Evolutionary conservation across 345 rosid species (phyloP), one percentile per base, ranked within the genome.

Genomic region (Psidium guajava): DNA sequence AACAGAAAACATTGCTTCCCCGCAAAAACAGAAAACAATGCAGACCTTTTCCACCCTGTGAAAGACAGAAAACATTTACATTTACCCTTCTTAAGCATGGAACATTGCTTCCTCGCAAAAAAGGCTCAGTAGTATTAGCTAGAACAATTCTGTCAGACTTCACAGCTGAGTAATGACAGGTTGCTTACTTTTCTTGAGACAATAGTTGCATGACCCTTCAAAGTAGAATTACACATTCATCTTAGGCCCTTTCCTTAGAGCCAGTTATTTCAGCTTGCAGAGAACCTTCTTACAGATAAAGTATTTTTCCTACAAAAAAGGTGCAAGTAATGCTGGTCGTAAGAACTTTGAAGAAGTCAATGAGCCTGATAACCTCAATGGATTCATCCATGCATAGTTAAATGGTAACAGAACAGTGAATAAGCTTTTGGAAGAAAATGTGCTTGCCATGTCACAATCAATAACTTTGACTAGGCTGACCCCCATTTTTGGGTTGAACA

Each of bases 1-100:
- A 64, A 69, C 25, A 69, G 36, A 5, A 69, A 36, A 4, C 2
- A 69, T 69, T 13, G 98, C n/a, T n/a, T n/a, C n/a, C n/a, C n/a
- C n/a, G n/a, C n/a, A n/a, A n/a, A n/a, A n/a, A n/a, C n/a, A n/a
- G n/a, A n/a, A n/a, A n/a, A n/a, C n/a, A 90, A 87, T 95, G 97
- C 64, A 97, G 98, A 88, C 99, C 98, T 85, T 83, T 91, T 84
- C 99, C 99, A 86, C 98, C 98, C 98, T 97, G 89, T 87, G 24
- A 74, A 88, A 61, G 18, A 86, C 12, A 84, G 83, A 83, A 47
- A 40, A 74, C 25, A 77, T 42, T 25, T 28, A 57, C 5, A 8
- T 5, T 77, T 80, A 22, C 24, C 36, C 59, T 58, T 83, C 14
- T 9, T 49, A 32, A 59, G 84, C 81, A 25, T 42, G 13, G 61